Conservation (phyloP, 2,329 filamentous ascomycete species). For the Elsinoe batatas region DNA sequence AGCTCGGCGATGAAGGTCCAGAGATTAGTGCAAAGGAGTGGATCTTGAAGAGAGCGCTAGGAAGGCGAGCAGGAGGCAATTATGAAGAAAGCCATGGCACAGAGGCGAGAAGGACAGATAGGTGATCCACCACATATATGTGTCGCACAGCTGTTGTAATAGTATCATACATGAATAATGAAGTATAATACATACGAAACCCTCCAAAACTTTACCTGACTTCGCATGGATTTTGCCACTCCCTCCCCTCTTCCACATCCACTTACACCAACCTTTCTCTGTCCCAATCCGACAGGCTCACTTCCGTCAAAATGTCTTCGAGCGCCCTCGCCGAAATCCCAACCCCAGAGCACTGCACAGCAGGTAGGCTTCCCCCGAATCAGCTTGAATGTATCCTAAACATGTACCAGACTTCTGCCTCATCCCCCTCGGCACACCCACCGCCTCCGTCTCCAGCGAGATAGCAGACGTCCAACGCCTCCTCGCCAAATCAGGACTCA, state of each 20-base stretch:
- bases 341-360: constrained; percentile 49
- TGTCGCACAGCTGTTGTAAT: background rate
- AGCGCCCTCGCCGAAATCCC: background rate
- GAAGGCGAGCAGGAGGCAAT: constrained; percentile 18
- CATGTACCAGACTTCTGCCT: constrained; percentile 64
- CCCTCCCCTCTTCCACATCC: background rate
- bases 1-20: constrained; percentile 19
- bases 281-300: background rate
- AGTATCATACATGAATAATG: background rate
- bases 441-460: constrained; percentile 48
- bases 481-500: constrained; percentile 68
- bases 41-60: constrained; percentile 33
- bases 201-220: too few relatives aligned
- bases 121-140: background rate
- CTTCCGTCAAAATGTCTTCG: background rate
- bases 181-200: background rate
- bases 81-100: constrained; percentile 11
- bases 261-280: background rate
- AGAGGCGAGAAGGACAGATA: constrained; percentile 9
- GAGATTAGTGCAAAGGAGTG: constrained; percentile 30
- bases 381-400: too few relatives aligned
- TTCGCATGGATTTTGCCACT: background rate
- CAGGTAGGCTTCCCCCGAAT: constrained; percentile 27
- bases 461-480: constrained; percentile 82
- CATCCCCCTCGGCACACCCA: constrained; percentile 59